phyloP scores from a whole-genome alignment of 495 filamentous ascomycete species.

The Trichoderma gamsii region DNA sequence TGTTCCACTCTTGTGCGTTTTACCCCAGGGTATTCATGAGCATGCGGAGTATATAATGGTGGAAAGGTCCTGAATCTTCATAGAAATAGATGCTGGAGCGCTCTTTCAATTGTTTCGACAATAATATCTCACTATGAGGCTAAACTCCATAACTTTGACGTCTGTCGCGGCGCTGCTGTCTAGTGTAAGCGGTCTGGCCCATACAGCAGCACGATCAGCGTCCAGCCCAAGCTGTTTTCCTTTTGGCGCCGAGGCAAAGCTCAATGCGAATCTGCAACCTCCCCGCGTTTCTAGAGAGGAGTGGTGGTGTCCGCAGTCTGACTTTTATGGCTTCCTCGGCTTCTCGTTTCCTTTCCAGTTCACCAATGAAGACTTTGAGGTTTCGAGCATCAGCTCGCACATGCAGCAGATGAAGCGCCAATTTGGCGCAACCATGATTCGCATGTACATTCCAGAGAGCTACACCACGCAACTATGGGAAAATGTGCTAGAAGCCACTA shows the following conservation, averaged over 20 bases:
- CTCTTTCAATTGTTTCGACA: background rate
- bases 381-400: background rate
- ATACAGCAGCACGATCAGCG: background rate
- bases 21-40: background rate
- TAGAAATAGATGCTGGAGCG: background rate
- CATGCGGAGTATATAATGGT: background rate
- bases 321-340: slow-evolving; percentile 6
- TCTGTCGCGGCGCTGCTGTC: background rate
- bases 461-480: slow-evolving; percentile 6
- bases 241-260: background rate
- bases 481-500: background rate
- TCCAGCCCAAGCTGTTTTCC: background rate
- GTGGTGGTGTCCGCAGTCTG: background rate
- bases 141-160: background rate
- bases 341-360: slow-evolving; percentile 2
- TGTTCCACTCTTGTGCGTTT: background rate
- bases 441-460: background rate
- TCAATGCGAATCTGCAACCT: slow-evolving; percentile 6
- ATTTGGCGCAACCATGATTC: background rate
- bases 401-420: slow-evolving; percentile 11
- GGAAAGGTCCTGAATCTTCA: background rate
- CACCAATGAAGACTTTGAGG: slow-evolving; percentile 10
- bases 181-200: background rate
- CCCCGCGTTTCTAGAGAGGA: background rate
- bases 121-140: background rate